phyloP scores from a whole-genome alignment of 129 eudicot species.

The Chrysanthemum lavandulifolium region DNA sequence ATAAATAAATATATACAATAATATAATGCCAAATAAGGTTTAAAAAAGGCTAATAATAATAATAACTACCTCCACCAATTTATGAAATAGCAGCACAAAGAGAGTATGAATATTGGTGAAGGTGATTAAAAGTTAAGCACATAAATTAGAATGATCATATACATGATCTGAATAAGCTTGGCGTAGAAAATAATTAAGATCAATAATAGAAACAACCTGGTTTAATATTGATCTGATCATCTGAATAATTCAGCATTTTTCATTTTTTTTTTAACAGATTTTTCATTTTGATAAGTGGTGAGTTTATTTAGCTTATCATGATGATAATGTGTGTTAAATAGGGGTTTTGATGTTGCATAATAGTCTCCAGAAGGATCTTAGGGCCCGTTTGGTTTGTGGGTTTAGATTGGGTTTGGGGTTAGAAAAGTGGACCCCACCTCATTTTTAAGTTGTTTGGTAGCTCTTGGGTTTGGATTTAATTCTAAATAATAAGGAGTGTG shows the following conservation, averaged over 20 bases:
- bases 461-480: too few species aligned
- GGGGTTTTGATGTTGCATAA: background rate
- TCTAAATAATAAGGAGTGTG: too few species aligned
- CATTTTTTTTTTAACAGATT: too few species aligned
- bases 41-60: too few species aligned
- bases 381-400: too few species aligned
- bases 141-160: background rate
- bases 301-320: background rate
- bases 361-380: background rate
- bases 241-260: background rate
- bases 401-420: too few species aligned
- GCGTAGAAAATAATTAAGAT: background rate
- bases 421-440: too few species aligned
- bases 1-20: too few species aligned
- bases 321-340: background rate
- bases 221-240: constrained; percentile 18
- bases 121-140: background rate
- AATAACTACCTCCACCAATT: too few species aligned
- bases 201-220: constrained; percentile 6
- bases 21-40: too few species aligned
- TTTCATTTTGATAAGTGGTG: background rate
- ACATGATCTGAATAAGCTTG: background rate
- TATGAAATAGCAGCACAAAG: too few species aligned
- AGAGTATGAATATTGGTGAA: background rate
- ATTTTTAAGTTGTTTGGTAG: too few species aligned